Evolutionary conservation across 2,329 filamentous ascomycete genomes (phyloP).

Genomic region (Torrubiella hemipterigena): DNA sequence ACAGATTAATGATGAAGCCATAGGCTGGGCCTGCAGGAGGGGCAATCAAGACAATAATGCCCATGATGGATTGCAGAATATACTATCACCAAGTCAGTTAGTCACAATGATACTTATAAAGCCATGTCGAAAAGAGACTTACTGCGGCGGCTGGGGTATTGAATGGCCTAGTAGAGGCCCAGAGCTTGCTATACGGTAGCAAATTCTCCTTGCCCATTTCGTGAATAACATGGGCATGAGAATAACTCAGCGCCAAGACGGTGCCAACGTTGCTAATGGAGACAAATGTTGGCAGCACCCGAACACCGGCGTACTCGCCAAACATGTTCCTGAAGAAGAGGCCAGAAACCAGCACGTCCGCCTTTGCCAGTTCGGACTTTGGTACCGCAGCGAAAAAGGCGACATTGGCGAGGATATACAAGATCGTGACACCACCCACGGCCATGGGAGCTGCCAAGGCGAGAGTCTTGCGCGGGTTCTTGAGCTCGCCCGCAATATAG

Average conservation of each 20-base stretch:
- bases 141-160: conserved; percentile 48
- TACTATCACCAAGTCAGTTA: conserved; percentile 20
- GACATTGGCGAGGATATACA: conserved; percentile 53
- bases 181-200: conserved; percentile 52
- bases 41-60: conserved; percentile 51
- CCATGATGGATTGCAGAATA: conserved; percentile 55
- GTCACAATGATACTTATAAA: too few species aligned
- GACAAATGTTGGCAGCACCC: conserved; percentile 41
- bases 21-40: conserved; percentile 58
- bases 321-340: conserved; percentile 52
- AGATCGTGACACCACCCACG: conserved; percentile 43
- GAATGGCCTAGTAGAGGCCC: conserved; percentile 57
- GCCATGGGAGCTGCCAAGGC: conserved; percentile 44
- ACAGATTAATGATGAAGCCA: conserved; percentile 51
- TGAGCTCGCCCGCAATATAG: conserved; percentile 47
- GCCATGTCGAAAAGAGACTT: too few species aligned
- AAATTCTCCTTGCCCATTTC: conserved; percentile 61
- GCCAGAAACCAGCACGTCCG: conserved; percentile 47
- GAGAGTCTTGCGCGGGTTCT: conserved; percentile 40
- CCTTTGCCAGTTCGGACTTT: conserved; percentile 42
- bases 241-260: conserved; percentile 48
- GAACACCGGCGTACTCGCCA: conserved; percentile 37
- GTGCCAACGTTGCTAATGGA: conserved; percentile 51
- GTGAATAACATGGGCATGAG: conserved; percentile 46
- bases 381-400: conserved; percentile 54